Evolutionary conservation across 2,329 filamentous ascomycete genomes (phyloP).

Genomic region (Colletotrichum cuscutae): DNA sequence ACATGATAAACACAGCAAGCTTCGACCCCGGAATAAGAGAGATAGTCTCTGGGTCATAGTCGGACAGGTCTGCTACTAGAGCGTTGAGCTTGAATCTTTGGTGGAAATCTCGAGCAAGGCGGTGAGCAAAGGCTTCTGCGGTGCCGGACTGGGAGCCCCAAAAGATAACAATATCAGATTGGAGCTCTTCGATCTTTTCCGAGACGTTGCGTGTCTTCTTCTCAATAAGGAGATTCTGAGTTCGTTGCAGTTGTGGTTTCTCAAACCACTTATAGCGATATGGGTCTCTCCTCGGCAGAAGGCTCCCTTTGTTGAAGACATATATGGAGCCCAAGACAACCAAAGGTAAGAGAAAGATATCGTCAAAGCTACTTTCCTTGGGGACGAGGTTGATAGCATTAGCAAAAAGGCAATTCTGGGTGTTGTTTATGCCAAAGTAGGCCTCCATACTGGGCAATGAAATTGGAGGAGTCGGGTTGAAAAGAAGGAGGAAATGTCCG

Average conservation of each 20-base stretch:
- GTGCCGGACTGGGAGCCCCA: slow-evolving; percentile 61
- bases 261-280: slow-evolving; percentile 59
- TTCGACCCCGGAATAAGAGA: slow-evolving; percentile 39
- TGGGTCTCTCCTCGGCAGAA: slow-evolving; percentile 61
- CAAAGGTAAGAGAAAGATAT: slow-evolving; percentile 35
- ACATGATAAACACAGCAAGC: slow-evolving; percentile 48
- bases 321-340: slow-evolving; percentile 37
- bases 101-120: slow-evolving; percentile 51
- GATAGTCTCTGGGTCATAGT: slow-evolving; percentile 56
- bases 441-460: too few species aligned
- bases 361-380: too few species aligned
- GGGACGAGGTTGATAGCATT: too few species aligned
- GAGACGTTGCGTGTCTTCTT: slow-evolving; percentile 57
- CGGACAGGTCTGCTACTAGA: slow-evolving; percentile 55
- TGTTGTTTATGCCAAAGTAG: too few species aligned
- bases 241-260: slow-evolving; percentile 50
- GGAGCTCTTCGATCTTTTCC: slow-evolving; percentile 43
- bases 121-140: slow-evolving; percentile 53
- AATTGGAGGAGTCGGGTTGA: too few species aligned
- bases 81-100: slow-evolving; percentile 51
- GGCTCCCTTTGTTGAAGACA: slow-evolving; percentile 55
- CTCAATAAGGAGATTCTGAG: slow-evolving; percentile 35
- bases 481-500: too few species aligned
- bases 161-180: slow-evolving; percentile 49
- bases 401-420: too few species aligned